Conservation (phyloP, 192 early-diverging fungal genomes). For the Coemansia aciculifera region DNA sequence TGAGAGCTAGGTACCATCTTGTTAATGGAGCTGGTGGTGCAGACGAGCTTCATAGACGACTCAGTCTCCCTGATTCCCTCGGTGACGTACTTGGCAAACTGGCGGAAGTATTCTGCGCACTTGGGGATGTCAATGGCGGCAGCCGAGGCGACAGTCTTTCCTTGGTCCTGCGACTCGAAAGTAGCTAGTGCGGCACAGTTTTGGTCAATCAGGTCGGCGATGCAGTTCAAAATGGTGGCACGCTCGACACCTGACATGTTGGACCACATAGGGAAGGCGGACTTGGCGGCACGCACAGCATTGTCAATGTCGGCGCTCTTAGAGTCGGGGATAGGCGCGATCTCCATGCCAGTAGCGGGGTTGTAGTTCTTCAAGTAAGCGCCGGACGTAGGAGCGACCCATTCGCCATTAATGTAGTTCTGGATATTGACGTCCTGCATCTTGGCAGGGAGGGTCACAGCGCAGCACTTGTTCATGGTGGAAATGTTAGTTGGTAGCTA, state of each 20-base stretch:
- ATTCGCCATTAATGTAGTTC: conserved; percentile 77
- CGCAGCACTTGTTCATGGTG: conserved; percentile 12
- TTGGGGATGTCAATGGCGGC: conserved; percentile 63
- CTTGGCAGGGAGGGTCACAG: conserved; percentile 17
- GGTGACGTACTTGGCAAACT: conserved; percentile 71
- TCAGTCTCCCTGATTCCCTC: conserved; percentile 60
- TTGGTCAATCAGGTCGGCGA: conserved; percentile 63
- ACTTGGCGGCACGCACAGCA: conserved; percentile 67
- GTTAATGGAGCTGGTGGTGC: conserved; percentile 27
- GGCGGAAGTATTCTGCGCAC: conserved; percentile 65
- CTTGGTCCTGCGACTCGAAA: conserved; percentile 75
- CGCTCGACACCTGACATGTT: conserved; percentile 42
- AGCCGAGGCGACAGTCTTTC: conserved; percentile 68
- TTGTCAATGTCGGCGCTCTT: conserved; percentile 60
- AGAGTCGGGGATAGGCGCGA: conserved; percentile 65
- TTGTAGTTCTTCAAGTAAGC: conserved; percentile 64
- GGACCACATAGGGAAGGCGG: conserved; percentile 67
- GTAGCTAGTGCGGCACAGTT: conserved; percentile 50
- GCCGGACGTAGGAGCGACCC: conserved; percentile 55
- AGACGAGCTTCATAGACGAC: background rate
- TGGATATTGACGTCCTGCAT: conserved; percentile 38
- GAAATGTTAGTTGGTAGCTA: background rate
- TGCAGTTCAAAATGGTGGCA: conserved; percentile 59
- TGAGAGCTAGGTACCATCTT: conserved; percentile 58
- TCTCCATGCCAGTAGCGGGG: conserved; percentile 65